phyloP scores from a whole-genome alignment of 2,329 filamentous ascomycete species.

The Cladosporium sp. region DNA sequence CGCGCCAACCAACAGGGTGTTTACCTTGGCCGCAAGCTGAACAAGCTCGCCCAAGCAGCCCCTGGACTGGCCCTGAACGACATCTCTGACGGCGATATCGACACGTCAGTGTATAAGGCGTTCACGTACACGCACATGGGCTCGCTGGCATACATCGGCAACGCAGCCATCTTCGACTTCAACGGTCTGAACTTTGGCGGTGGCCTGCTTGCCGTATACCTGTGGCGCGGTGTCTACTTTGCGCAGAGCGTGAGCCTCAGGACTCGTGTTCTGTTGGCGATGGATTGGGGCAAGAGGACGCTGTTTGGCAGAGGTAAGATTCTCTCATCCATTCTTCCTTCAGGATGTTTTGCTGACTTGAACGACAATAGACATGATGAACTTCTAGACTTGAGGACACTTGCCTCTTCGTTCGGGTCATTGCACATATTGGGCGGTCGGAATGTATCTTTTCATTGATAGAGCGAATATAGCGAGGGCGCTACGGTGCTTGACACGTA shows the following conservation, averaged over 20 bases:
- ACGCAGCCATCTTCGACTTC: constrained; percentile 92
- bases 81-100: constrained; percentile 82
- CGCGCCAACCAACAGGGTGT: constrained; percentile 93
- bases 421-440: not conserved
- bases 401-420: not conserved
- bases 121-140: constrained; percentile 94
- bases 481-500: not conserved
- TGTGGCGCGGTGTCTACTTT: constrained; percentile 96
- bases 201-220: constrained; percentile 88
- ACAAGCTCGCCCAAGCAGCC: constrained; percentile 77
- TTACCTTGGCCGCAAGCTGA: constrained; percentile 92
- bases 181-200: constrained; percentile 76
- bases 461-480: constrained; percentile 7
- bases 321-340: not conserved
- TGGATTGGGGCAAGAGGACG: constrained; percentile 98
- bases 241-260: constrained; percentile 93
- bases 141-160: constrained; percentile 90
- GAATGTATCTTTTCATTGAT: not conserved
- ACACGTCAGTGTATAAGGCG: constrained; percentile 87
- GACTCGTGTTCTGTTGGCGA: constrained; percentile 83
- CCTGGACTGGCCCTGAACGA: constrained; percentile 77
- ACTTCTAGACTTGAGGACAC: constrained; percentile 28
- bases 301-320: constrained; percentile 89
- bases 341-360: constrained; percentile 21
- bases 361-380: constrained; percentile 35